Evolutionary conservation across 1,139 yeast genomes (phyloP).

Genomic region (Meyerozyma guilliermondii): DNA sequence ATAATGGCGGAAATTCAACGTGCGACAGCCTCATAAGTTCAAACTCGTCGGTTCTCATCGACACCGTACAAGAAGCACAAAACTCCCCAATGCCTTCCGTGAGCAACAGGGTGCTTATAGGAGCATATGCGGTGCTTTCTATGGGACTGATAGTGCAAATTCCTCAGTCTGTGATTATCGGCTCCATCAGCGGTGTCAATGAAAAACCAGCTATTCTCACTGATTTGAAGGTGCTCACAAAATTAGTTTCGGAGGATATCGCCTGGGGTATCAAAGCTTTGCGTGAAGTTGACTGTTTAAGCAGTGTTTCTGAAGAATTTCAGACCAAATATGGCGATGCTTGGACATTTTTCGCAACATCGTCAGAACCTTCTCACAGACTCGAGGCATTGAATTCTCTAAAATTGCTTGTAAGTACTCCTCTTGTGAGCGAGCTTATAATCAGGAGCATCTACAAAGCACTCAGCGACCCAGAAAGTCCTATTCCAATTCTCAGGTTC

Average conservation of each 20-base stretch:
- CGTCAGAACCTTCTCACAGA: conserved; percentile 33
- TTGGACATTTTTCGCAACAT: conserved; percentile 40
- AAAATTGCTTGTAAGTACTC: conserved; percentile 13
- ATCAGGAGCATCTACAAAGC: conserved; percentile 13
- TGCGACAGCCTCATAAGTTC: conserved; percentile 10
- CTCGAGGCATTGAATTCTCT: conserved; percentile 26
- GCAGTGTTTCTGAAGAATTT: conserved; percentile 6
- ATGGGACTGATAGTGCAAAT: conserved; percentile 3
- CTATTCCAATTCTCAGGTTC: conserved; percentile 20
- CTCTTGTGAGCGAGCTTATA: conserved; percentile 17
- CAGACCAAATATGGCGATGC: conserved; percentile 23
- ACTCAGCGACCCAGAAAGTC: conserved; percentile 13
- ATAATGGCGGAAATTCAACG: conserved; percentile 3
- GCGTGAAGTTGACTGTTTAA: conserved; percentile 10
- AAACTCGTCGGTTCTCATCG: conserved; percentile 25
- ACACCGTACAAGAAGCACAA: conserved; percentile 39
- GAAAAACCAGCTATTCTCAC: conserved; percentile 43
- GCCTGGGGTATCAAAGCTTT: conserved; percentile 51
- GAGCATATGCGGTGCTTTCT: conserved; percentile 40
- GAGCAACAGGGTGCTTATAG: conserved; percentile 43
- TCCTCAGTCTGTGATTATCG: conserved; percentile 13
- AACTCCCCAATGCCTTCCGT: conserved; percentile 46
- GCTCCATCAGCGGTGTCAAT: conserved; percentile 21
- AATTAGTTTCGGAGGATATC: conserved; percentile 38
- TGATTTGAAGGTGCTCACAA: conserved; percentile 44